These are phyloP conservation scores for Paracoccidioides brasiliensis DNA, from an alignment of 2,329 filamentous ascomycete species.

Conservation along the genomic window DNA sequence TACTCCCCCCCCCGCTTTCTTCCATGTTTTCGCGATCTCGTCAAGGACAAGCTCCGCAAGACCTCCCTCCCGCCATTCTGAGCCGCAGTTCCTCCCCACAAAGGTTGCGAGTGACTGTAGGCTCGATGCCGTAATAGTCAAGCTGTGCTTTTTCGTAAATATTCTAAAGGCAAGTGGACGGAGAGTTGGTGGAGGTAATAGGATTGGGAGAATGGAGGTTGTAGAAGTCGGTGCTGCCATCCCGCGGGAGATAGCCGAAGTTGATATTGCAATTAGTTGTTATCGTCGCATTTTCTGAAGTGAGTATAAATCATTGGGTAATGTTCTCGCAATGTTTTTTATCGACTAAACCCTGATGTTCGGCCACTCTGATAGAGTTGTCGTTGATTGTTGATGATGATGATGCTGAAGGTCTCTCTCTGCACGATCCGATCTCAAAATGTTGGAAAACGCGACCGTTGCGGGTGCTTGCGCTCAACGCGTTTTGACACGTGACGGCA, in stretches of 20 bases:
- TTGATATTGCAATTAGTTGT: background rate
- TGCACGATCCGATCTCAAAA: background rate
- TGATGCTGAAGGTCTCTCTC: background rate
- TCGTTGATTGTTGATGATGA: no score
- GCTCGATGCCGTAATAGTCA: constrained; percentile 80
- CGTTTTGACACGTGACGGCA: background rate
- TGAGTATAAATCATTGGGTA: background rate
- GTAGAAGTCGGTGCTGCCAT: constrained; percentile 9
- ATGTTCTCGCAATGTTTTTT: background rate
- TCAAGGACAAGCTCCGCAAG: constrained; percentile 85
- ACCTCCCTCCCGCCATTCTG: constrained; percentile 91
- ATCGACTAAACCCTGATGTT: no score
- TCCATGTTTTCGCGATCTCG: constrained; percentile 84
- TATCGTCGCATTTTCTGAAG: background rate
- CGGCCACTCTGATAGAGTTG: no score
- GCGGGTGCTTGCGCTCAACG: background rate
- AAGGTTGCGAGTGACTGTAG: constrained; percentile 76
- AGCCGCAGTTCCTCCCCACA: constrained; percentile 85
- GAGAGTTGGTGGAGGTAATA: constrained; percentile 74
- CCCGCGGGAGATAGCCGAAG: background rate
- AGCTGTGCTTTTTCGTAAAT: constrained; percentile 93
- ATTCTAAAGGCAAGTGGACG: constrained; percentile 86
- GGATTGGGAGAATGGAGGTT: constrained; percentile 63
- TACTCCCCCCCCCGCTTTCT: constrained; percentile 72
- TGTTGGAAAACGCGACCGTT: background rate